Base-by-base conservation (phyloP, 805 yeast genomes). In the Myxozyma neotropica region DNA sequence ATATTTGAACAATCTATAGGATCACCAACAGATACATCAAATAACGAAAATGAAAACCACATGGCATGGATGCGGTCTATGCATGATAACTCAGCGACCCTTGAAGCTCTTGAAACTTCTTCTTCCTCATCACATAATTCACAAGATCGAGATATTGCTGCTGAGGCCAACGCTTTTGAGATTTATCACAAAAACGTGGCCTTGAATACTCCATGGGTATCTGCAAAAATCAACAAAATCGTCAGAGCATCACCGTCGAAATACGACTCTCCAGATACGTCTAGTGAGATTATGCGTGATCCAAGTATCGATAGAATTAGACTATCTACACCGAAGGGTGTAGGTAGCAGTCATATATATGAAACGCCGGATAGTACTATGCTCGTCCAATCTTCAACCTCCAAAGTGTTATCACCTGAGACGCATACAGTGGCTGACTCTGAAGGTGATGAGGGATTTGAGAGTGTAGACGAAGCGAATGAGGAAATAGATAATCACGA, bases 131-230 rank as follows among this genome's bases (percentile, higher is more conserved):
- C 10, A 38, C 23, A 19, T 13, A 42, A 42, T 24, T 24, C 27
- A 15, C 31, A 21, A 0, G 55, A 24, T 10, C 23, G 31, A 33
- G 35, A 49, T 13, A 48, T 15, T 8, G 51, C 46, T 23, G 42
- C 43, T 17, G 51, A 50, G 8, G 24, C 19, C 7, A 26, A 15
- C n/a, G 51, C 31, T 1, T 51, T 33, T n/a, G 55, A 36, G 12
- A 47, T 46, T 24, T 38, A 47, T 33, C 39, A 38, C 3, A 31
- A 40, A 7, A 40, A 49, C 29, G 38, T 45, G 23, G 24, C n/a
- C 5, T 33, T 56, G 45, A 27, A 45, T 23, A 56, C 36, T 29
- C 59, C 59, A n/a, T 44, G 55, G 55, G 19, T 50, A 6, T 7
- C 27, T n/a, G 53, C 59, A 13, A 56, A 56, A 39, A 17, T 51